Conservation (phyloP, 2,329 filamentous ascomycete genomes). For the Tolypocladium pustulatum region DNA sequence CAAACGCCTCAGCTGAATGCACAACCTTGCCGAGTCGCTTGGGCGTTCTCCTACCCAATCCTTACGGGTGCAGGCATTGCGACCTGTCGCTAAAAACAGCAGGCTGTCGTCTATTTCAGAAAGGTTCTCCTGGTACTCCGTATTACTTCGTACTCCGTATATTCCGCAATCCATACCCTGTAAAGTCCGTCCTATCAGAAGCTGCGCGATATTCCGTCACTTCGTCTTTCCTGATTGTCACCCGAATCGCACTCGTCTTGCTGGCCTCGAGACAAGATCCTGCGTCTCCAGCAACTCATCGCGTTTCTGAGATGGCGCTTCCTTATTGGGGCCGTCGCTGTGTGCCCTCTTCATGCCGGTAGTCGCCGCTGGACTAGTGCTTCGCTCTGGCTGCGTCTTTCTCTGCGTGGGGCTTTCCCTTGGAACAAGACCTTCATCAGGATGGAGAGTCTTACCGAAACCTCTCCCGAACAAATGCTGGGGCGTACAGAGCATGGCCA, state of each 20-base stretch:
- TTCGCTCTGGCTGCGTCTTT: neutral
- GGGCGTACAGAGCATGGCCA: conserved; percentile 32
- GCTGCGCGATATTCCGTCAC: neutral
- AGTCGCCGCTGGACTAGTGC: neutral
- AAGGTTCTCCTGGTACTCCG: neutral
- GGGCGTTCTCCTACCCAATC: neutral
- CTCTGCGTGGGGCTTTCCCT: conserved; percentile 7
- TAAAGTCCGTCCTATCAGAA: neutral
- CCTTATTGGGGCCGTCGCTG: conserved; percentile 6
- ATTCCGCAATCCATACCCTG: neutral
- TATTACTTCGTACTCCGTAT: neutral
- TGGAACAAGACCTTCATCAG: conserved; percentile 34
- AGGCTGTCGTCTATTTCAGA: neutral
- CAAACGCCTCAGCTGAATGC: neutral
- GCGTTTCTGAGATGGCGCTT: neutral
- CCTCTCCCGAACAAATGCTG: conserved; percentile 41
- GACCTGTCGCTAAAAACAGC: neutral
- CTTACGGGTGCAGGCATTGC: neutral
- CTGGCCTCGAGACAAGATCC: conserved; percentile 13
- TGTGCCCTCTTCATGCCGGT: conserved; percentile 15
- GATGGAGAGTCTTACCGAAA: conserved; percentile 29
- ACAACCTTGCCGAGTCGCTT: neutral
- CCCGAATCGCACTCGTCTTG: conserved; percentile 22
- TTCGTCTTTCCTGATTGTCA: neutral
- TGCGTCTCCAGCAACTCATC: neutral